These are phyloP conservation scores for Mortierella sp. DNA, from an alignment of 371 early-diverging fungal genomes.

Conservation along the genomic window DNA sequence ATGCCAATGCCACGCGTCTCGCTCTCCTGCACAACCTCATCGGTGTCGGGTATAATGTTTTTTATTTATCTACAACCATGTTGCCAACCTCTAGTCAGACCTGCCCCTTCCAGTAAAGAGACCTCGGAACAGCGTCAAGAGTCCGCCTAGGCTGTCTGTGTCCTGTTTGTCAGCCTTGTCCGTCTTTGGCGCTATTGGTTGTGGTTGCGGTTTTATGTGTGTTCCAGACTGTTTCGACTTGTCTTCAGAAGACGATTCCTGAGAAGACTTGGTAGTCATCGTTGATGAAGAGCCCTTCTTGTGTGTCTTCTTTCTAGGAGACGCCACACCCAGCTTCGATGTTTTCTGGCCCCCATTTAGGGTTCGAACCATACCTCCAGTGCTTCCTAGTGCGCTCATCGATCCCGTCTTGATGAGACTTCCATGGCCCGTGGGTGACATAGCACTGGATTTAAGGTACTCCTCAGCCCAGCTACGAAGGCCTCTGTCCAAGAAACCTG, in stretches of 20 bases:
- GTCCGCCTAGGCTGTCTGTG: slow-evolving; percentile 17
- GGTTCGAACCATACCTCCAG: slow-evolving; percentile 16
- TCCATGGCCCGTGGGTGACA: slow-evolving; percentile 23
- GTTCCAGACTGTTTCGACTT: background rate
- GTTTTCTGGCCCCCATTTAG: slow-evolving; percentile 4
- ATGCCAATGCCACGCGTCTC: too few species aligned
- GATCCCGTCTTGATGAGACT: slow-evolving; percentile 10
- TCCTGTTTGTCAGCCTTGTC: slow-evolving; percentile 1
- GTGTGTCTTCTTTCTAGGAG: background rate
- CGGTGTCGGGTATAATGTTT: too few species aligned
- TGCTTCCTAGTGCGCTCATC: slow-evolving; percentile 2
- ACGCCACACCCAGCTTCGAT: background rate
- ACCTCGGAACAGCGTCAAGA: slow-evolving; percentile 35
- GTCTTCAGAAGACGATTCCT: background rate
- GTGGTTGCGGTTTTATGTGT: background rate
- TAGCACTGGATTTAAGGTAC: slow-evolving; percentile 9
- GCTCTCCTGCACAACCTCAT: too few species aligned
- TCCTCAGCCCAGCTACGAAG: slow-evolving; percentile 18
- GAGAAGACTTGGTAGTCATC: background rate
- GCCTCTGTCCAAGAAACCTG: slow-evolving; percentile 8
- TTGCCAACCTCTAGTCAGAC: too few species aligned
- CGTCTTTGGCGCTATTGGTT: background rate
- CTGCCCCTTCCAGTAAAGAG: too few species aligned
- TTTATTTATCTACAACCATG: too few species aligned
- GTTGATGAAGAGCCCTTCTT: background rate